Base-by-base conservation (phyloP, 495 filamentous ascomycete genomes). In the Lasiosphaeria miniovina region DNA sequence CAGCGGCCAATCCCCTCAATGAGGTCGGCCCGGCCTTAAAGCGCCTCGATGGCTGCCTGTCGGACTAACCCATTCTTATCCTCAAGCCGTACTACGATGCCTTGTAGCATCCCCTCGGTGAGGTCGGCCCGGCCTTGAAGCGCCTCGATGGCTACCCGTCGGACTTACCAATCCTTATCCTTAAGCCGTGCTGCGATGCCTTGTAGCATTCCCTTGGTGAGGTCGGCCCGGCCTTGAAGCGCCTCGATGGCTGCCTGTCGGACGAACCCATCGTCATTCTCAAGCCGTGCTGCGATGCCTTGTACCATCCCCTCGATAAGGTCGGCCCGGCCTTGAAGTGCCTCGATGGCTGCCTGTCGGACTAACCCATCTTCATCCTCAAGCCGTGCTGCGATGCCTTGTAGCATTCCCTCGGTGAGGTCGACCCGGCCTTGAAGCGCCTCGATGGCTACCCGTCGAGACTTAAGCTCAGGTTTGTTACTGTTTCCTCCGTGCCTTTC, bases 81-180 rank as follows among this genome's bases (percentile, higher is more conserved):
- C 51, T 67, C 6, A 14, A 65, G 61, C 49, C 49, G 55, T 59
- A 36, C 48, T 56, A 55, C 43, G 24, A 65, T 49, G 17, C n/a
- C 55, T 38, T 55, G 36, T 6, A 65, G 54, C 6, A 60, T 57
- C 10, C 24, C 24, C 24, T 24, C 24, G 24, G 24, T 24, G 2
- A 24, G 24, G 24, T 24, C 24, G 24, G 24, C 24, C 53, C 49
- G 55, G 35, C 17, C 31, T n/a, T 24, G 9, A 36, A 66, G 38
- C 36, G 41, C 45, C 36, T 49, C 7, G 35, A 59, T 24, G 2
- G 24, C 24, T 24, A 2, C 24, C n/a, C 55, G 32, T 55, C 24
- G 3, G 63, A 55, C 5, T n/a, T n/a, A n/a, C 56, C 53, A n/a
- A n/a, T n/a, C n/a, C n/a, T n/a, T n/a, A n/a, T n/a, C n/a, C n/a